Evolutionary conservation across 1,284 basidiomycete genomes (phyloP), one percentile per base, ranked within the genome.

Genomic region (Singerocomus rubriflavus): DNA sequence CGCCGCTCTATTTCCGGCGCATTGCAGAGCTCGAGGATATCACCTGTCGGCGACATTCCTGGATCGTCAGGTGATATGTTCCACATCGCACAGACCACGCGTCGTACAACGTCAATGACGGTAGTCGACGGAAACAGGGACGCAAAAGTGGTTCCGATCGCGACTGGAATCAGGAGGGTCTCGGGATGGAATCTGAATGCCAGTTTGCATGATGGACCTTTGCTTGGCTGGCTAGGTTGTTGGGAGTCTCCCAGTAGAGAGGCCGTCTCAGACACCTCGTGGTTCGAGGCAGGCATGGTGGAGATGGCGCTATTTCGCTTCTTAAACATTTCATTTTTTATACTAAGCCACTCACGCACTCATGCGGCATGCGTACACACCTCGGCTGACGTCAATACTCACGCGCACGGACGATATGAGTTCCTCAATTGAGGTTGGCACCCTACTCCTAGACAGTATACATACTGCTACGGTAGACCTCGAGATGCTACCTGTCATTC

Each of bases 121-220:
- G 71, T 72, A 0, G 71, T 71, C 5, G 53, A 11, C 7, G 58
- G 52, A 21, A 70, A 54, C 2, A 33, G 34, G 5, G 21, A 33
- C 3, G 65, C 67, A 6, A 71, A 46, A 6, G 47, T 55, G 11
- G 55, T 58, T 30, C 54, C 57, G 4, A 68, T 46, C 10, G 57
- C 59, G 5, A 68, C 60, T 0, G 69, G 67, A 26, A 68, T 59
- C n/a, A 71, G 54, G n/a, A 61, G 51, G 2, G 41, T 52, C 21
- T 52, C 50, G 11, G 57, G 48, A 7, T 62, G 51, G 34, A 54
- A 4, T 4, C 4, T 31, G 10, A n/a, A 30, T 25, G 3, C 21
- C 21, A 21, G 27, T 2, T 43, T 11, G 11, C 16, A 45, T 6
- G 31, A 25, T 26, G 6, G 27, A 33, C 4, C 39, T 21, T 33